Percentiles rank a stretch among this genome's conserved stretches.
Evolutionary conservation across 116 monocot genomes (phyloP).

Genomic region (Dioscorea cayenensis): DNA sequence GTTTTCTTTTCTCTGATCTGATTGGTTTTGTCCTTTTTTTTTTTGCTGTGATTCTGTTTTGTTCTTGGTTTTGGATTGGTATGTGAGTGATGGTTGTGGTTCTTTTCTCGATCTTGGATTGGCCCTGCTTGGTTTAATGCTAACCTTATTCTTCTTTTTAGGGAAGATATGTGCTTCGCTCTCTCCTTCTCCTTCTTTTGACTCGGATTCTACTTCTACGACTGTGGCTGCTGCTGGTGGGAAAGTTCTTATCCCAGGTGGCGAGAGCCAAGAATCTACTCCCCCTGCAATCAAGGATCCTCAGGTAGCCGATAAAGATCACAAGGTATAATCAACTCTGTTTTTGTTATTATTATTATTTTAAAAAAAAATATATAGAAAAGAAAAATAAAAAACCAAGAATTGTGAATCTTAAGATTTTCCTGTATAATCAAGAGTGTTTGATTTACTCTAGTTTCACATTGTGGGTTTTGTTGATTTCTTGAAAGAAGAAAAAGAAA

Average conservation of each 20-base stretch:
- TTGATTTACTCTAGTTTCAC: not conserved
- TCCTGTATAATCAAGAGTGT: no score
- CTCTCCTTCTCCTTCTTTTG: constrained; percentile 17
- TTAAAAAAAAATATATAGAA: no score
- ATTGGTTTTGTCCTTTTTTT: no score
- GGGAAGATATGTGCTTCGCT: constrained; percentile 30
- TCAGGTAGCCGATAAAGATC: constrained; percentile 16
- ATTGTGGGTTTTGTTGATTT: not conserved
- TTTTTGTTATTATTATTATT: no score
- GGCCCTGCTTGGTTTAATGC: not conserved
- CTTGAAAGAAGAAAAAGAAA: not conserved
- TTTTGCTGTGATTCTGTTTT: no score
- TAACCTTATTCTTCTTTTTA: constrained; percentile 18
- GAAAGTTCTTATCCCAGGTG: constrained; percentile 47
- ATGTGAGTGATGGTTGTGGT: no score
- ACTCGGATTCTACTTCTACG: constrained; percentile 29
- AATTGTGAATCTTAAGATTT: no score
- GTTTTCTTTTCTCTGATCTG: no score
- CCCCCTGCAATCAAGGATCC: constrained; percentile 10
- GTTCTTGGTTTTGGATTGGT: no score
- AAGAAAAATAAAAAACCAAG: no score
- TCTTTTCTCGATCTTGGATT: not conserved
- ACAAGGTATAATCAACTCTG: constrained; percentile 17
- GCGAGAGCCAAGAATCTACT: constrained; percentile 21
- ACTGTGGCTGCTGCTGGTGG: constrained; percentile 27